Conservation (phyloP, 306 rosid species). For the Sicyos baderoa region DNA sequence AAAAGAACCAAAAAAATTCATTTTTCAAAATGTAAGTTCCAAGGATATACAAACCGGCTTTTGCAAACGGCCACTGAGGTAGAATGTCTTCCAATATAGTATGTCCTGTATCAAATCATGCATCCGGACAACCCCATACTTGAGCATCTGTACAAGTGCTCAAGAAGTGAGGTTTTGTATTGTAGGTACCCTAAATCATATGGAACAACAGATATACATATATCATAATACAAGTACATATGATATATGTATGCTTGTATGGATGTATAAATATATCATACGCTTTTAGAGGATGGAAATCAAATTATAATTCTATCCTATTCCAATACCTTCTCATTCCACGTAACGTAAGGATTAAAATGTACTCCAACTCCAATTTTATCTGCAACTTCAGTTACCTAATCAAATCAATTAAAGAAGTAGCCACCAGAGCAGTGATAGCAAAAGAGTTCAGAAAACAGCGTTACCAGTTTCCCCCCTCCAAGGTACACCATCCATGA, state of each 20-base stretch:
- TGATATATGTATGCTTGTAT: neutral
- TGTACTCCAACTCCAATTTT: conserved; percentile 82
- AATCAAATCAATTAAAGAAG: conserved; percentile 18
- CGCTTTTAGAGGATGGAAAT: conserved; percentile 5
- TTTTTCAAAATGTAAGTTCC: neutral
- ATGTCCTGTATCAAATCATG: conserved; percentile 70
- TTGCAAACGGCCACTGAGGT: conserved; percentile 86
- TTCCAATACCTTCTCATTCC: conserved; percentile 65
- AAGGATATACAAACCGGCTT: conserved; percentile 56
- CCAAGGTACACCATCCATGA: conserved; percentile 74
- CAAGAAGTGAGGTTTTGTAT: conserved; percentile 1
- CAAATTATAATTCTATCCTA: neutral
- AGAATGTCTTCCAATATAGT: conserved; percentile 67
- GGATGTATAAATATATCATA: neutral
- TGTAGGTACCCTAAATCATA: neutral
- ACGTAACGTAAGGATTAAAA: conserved; percentile 79
- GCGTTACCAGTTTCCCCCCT: conserved; percentile 66
- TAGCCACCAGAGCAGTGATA: neutral
- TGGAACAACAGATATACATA: neutral
- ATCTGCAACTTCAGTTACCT: conserved; percentile 76
- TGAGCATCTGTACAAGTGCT: conserved; percentile 46
- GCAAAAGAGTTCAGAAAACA: conserved; percentile 8
- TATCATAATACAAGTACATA: neutral
- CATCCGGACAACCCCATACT: conserved; percentile 81
- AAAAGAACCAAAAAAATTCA: neutral